Conservation (phyloP, 2,329 filamentous ascomycete species). For the Fusarium sp. region DNA sequence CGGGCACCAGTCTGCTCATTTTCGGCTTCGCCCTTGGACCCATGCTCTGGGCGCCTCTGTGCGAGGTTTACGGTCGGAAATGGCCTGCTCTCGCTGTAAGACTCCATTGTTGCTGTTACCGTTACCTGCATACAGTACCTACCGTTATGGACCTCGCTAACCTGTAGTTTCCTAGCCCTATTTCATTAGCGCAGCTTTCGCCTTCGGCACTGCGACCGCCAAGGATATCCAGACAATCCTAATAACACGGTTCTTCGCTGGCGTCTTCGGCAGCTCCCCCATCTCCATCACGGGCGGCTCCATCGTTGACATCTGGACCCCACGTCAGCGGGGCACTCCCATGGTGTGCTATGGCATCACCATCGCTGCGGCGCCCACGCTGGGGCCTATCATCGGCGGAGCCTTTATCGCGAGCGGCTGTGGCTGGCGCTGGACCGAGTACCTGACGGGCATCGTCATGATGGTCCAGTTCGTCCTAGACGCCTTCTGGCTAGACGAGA, state of each 20-base stretch:
- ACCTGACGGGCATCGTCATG: not conserved
- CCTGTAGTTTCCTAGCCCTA: not conserved
- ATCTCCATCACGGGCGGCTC: not conserved
- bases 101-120: not conserved
- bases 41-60: constrained; percentile 78
- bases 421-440: not conserved
- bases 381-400: not conserved
- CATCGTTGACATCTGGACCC: not conserved
- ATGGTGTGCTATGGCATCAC: constrained; percentile 2
- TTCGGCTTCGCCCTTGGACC: constrained; percentile 66
- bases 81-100: not conserved
- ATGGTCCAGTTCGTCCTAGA: not conserved
- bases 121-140: not conserved
- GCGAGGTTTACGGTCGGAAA: constrained; percentile 73
- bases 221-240: constrained; percentile 1
- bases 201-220: not conserved
- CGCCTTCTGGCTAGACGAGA: not conserved
- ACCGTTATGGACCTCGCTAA: not conserved
- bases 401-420: not conserved
- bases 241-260: not conserved
- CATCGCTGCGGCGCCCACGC: not conserved
- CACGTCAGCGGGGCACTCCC: not conserved
- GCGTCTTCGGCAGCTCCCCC: not conserved
- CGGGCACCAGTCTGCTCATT: constrained; percentile 14
- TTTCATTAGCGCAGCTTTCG: not conserved